Percentiles rank a stretch among this genome's conserved stretches.
Conservation (phyloP, 2,329 filamentous ascomycete genomes). For the Didymella pinodella region DNA sequence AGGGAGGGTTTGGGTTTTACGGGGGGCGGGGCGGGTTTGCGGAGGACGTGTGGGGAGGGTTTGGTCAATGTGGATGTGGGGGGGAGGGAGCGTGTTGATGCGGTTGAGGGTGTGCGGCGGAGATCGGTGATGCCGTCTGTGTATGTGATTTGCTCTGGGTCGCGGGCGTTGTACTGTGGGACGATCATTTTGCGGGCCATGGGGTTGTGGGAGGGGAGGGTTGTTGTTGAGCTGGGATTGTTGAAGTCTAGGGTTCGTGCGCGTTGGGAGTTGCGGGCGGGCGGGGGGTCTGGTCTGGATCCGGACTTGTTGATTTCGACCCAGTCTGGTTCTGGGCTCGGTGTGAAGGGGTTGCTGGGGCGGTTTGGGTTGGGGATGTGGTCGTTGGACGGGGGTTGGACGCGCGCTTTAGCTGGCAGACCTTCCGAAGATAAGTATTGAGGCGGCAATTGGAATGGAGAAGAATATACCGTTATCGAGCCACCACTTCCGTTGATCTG, state of each 20-base stretch:
- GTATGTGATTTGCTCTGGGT: conserved; percentile 31
- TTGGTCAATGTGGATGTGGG: conserved; percentile 23
- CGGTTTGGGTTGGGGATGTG: conserved; percentile 75
- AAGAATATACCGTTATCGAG: conserved; percentile 68
- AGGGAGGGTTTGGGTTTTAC: conserved; percentile 44
- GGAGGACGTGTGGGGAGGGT: conserved; percentile 37
- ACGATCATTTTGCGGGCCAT: conserved; percentile 43
- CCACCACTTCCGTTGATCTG: conserved; percentile 71
- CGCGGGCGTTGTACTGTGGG: conserved; percentile 38
- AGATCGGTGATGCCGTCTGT: conserved; percentile 37
- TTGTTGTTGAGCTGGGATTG: conserved; percentile 32
- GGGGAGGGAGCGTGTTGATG: conserved; percentile 46
- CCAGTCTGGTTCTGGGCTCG: conserved; percentile 83
- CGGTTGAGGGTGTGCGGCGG: conserved; percentile 33
- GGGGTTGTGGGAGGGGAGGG: conserved; percentile 24
- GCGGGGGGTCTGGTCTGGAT: conserved; percentile 42
- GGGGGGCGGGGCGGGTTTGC: conserved; percentile 47
- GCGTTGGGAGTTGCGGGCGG: conserved; percentile 41
- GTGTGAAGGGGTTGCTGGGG: conserved; percentile 81
- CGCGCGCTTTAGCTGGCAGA: conserved; percentile 75
- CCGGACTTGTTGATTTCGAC: conserved; percentile 58
- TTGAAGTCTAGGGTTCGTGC: conserved; percentile 45
- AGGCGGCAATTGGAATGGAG: conserved; percentile 50
- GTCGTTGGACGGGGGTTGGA: conserved; percentile 70
- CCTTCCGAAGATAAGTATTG: conserved; percentile 54